Conservation (phyloP, 495 filamentous ascomycete genomes). For the Penicillium dipodomyicola region DNA sequence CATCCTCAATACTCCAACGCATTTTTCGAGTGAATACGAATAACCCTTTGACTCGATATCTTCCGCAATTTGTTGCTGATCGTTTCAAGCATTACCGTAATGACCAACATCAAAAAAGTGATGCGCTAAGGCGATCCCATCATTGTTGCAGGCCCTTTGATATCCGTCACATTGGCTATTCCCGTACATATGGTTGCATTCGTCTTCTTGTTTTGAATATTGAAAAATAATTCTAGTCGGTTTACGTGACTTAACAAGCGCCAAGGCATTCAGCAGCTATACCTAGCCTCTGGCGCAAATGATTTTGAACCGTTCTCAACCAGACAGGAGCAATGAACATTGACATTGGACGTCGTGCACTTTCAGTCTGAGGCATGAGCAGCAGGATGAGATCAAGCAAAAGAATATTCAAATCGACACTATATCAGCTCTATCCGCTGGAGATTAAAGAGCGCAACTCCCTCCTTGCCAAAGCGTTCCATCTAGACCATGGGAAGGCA, state of each 20-base stretch:
- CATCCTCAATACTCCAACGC: too few species aligned
- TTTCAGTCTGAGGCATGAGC: constrained; percentile 16
- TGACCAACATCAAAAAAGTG: too few species aligned
- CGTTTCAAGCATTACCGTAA: too few species aligned
- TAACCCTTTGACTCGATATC: too few species aligned
- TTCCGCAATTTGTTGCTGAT: too few species aligned
- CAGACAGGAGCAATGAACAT: constrained; percentile 5
- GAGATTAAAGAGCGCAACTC: constrained; percentile 24
- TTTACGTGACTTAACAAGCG: background rate
- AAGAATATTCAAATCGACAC: constrained; percentile 27
- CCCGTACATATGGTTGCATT: too few species aligned
- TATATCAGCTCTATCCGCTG: constrained; percentile 31
- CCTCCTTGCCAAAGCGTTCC: constrained; percentile 19
- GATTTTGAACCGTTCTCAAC: background rate
- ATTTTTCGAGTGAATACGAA: too few species aligned
- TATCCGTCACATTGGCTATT: too few species aligned
- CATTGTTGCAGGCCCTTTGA: too few species aligned
- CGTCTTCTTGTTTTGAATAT: too few species aligned
- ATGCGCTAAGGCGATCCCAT: too few species aligned
- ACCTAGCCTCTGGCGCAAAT: background rate
- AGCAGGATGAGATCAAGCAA: constrained; percentile 27
- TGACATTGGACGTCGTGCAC: constrained; percentile 1
- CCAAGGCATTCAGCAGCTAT: background rate
- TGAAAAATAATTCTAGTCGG: too few species aligned
- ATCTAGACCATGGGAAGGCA: constrained; percentile 31